Evolutionary conservation across 441 rosid genomes (phyloP).

Genomic region (Pelargonium australe): DNA sequence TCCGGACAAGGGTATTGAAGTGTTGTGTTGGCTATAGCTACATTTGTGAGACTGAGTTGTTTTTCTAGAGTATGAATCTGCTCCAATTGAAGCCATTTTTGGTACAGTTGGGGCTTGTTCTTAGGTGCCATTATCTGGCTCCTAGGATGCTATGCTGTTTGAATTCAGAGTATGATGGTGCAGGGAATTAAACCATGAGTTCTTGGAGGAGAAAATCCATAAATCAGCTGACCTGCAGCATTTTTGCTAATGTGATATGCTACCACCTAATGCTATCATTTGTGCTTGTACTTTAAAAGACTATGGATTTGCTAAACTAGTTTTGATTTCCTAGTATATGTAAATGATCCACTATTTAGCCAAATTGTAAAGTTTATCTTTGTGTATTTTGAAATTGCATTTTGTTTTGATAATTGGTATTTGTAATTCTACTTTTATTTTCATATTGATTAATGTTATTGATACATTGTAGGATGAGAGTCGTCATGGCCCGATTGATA

Average conservation of each 20-base stretch:
- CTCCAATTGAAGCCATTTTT: neutral
- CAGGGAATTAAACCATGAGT: too few species aligned
- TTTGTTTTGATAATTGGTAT: neutral
- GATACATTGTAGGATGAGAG: constrained; percentile 40
- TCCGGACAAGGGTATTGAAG: neutral
- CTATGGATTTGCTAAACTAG: too few species aligned
- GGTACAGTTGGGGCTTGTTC: neutral
- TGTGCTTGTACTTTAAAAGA: too few species aligned
- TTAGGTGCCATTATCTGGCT: neutral
- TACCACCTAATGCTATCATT: too few species aligned
- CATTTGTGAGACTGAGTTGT: neutral
- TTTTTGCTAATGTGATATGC: neutral
- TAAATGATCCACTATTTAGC: too few species aligned
- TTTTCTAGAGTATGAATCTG: neutral
- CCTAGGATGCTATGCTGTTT: neutral
- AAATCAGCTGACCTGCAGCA: neutral
- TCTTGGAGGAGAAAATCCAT: too few species aligned
- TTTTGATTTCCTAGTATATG: too few species aligned
- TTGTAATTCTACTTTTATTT: constrained; percentile 5
- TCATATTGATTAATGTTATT: constrained; percentile 4
- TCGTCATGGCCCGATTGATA: constrained; percentile 54
- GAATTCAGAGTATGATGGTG: neutral
- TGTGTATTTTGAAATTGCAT: neutral
- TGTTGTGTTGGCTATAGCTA: neutral
- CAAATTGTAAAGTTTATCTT: neutral